phyloP scores from a whole-genome alignment of 2,329 filamentous ascomycete species.

The Harringtonia aguacate region DNA sequence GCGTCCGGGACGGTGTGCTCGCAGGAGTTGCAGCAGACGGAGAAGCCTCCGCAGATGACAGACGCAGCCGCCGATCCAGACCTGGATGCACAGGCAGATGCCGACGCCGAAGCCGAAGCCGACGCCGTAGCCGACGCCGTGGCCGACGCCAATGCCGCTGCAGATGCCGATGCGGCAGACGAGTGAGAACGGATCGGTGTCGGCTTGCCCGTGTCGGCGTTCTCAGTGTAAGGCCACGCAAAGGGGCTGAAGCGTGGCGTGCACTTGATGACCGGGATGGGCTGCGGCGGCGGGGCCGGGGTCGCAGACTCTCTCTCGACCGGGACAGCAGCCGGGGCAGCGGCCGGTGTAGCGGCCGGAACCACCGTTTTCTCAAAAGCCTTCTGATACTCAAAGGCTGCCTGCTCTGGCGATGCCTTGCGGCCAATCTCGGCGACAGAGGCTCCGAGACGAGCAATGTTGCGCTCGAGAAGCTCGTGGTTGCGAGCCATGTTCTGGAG shows the following conservation, averaged over 20 bases:
- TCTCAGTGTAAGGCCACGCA: too few relatives aligned
- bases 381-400: neutral
- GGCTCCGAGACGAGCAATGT: conserved; percentile 10
- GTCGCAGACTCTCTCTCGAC: neutral
- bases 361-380: too few relatives aligned
- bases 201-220: too few relatives aligned
- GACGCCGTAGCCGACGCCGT: too few relatives aligned
- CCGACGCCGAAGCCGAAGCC: too few relatives aligned
- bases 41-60: conserved; percentile 36
- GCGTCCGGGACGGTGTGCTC: conserved; percentile 64
- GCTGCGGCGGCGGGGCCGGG: neutral
- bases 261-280: conserved; percentile 1
- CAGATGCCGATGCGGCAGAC: too few relatives aligned
- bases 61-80: too few relatives aligned
- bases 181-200: too few relatives aligned
- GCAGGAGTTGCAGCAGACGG: conserved; percentile 92
- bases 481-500: conserved; percentile 14
- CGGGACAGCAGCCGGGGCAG: neutral
- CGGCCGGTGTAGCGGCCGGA: neutral
- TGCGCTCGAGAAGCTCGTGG: conserved; percentile 11
- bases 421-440: conserved; percentile 9
- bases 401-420: neutral
- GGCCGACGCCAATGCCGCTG: too few relatives aligned
- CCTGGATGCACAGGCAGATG: too few relatives aligned
- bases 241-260: neutral